Base-by-base conservation (phyloP, 169 alveolate genomes). In the Cryptosporidium sp. region DNA sequence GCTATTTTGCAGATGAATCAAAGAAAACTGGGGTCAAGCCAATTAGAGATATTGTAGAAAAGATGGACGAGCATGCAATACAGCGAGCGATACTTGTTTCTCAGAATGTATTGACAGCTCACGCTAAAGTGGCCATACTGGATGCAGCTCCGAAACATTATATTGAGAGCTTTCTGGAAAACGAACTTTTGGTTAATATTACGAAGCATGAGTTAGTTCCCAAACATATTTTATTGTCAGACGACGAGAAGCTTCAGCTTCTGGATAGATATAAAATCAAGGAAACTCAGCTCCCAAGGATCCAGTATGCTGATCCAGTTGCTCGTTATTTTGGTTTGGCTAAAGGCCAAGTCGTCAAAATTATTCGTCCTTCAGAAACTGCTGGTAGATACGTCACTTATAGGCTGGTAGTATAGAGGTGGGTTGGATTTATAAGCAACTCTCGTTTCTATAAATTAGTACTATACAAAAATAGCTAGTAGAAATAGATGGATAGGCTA, bases 331-430 rank as follows among this genome's bases (percentile, higher is more conserved):
- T 94, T 52, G 99, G 99, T 8, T 95, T 98, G 23, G 91, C 95
- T 65, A 96, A 96, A 69, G 99, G 99, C 48, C 97, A 97, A 93
- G 97, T 98, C 59, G 98, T 98, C 84, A 98, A 98, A 93, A 98
- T 98, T 71, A 96, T 97, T 55, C 94, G 99, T 70, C 99, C 98
- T 26, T 94, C 98, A 65, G 99, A 98, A 91, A 97, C 99, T n/a
- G 99, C 99, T 3, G 99, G 99, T n/a, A 93, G 98, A 92, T 98
- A 98, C 92, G 98, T 97, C 73, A 98, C 99, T 21, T 98, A 97
- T 85, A 93, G 99, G 73, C 94, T 97, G 39, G 97, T 94, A 29
- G 95, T 95, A 65, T 95, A 84, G 68, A 39, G 31, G 6, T 48
- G n/a, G 23, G 55, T 48, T 16, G 4, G n/a, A 48, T 48, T 48